Conservation (phyloP, 176 grass and related monocot species). For the Saccharum officinarum region DNA sequence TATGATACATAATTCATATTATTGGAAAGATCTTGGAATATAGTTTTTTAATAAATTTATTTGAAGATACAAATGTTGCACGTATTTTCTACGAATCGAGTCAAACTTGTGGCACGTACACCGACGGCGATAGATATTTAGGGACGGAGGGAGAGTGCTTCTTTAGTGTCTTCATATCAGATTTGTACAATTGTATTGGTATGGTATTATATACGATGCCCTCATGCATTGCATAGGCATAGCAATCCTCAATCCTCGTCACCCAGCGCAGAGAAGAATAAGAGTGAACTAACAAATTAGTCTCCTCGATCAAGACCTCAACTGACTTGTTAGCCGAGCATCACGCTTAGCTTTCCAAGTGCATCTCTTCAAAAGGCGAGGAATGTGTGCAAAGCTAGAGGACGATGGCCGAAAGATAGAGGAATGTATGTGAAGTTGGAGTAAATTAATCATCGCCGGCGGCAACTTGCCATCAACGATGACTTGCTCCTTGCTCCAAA, state of each 20-base stretch:
- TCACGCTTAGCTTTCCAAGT: neutral
- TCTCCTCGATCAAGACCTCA: neutral
- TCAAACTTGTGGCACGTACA: too few relatives aligned
- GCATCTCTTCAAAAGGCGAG: slow-evolving; percentile 4
- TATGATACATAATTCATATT: too few relatives aligned
- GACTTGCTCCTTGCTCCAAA: neutral
- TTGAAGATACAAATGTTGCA: too few relatives aligned
- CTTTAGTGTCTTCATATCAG: neutral
- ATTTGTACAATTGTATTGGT: neutral
- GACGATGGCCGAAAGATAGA: neutral
- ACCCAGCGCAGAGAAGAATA: neutral
- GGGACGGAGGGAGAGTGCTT: neutral
- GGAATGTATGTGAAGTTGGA: neutral
- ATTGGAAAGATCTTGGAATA: too few relatives aligned
- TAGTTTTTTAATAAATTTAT: too few relatives aligned
- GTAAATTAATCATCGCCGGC: neutral
- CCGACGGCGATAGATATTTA: too few relatives aligned
- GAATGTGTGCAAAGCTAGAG: slow-evolving; percentile 10
- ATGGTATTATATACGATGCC: neutral
- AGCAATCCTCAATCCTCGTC: neutral
- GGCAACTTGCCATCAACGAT: neutral
- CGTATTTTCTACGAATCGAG: too few relatives aligned
- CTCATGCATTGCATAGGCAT: neutral
- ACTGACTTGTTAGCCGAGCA: neutral
- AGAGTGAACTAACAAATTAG: neutral